Base-by-base conservation (phyloP, 306 rosid genomes). In the Crataegus laevigata region DNA sequence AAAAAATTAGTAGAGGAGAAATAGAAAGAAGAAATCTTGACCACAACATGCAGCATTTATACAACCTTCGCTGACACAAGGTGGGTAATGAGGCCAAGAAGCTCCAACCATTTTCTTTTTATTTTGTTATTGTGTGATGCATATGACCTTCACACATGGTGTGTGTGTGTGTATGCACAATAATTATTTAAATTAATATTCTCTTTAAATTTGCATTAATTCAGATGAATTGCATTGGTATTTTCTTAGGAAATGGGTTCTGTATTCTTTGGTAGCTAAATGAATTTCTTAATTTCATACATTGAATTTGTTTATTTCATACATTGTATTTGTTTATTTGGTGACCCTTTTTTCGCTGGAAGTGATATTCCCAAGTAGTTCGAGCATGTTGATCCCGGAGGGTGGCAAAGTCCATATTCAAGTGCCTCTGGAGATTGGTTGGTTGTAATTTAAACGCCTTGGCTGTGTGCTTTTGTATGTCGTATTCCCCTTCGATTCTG, bases 241-340 rank as follows among this genome's bases (percentile, higher is more conserved):
- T 14, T 45, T 45, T 14, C 40, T 36, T 36, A 7, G 40, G 40
- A 36, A 7, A 36, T 9, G 40, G 40, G 40, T 36, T 36, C 40
- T 36, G 40, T 36, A 36, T 36, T 36, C 40, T 36, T 36, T 94
- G 75, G 29, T 84, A 62, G 87, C 84, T 68, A 75, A 36, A 36
- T 36, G 40, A 36, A 36, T 36, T 36, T 26, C 1, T 26, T 26
- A 26, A 26, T 26, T 26, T 26, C 28, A 1, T 26, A 26, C 28
- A 26, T 26, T 26, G 2, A 26, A 26, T 26, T 26, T 36, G 36
- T 32, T 1, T 1, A 32, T 32, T 32, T 32, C 36, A 32, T 32
- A 32, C 36, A 32, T 32, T 1, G 36, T 5, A 32, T 5, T 32
- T 32, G 38, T 34, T 34, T 34, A 34, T 34, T 34, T 34, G 38